Evolutionary conservation across 2,329 filamentous ascomycete genomes (phyloP).

Genomic region (Colletotrichum sp.): DNA sequence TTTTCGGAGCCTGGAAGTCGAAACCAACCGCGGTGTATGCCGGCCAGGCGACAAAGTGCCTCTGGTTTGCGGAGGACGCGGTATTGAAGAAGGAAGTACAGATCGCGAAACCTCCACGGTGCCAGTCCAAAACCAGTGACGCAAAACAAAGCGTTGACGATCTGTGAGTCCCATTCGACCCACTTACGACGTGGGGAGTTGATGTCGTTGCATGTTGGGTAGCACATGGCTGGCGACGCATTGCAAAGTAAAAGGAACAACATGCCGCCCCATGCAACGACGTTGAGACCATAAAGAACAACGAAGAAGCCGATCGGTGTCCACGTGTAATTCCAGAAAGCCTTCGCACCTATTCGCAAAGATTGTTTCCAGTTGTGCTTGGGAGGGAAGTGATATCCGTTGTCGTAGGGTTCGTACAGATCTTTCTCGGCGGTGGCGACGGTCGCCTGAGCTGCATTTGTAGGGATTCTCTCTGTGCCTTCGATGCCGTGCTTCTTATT

Average conservation of each 20-base stretch:
- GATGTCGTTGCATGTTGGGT: conserved; percentile 72
- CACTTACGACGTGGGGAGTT: conserved; percentile 80
- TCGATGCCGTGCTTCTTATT: background rate
- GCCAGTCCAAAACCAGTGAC: conserved; percentile 85
- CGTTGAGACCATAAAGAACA: conserved; percentile 79
- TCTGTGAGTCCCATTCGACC: conserved; percentile 86
- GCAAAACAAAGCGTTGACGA: conserved; percentile 85
- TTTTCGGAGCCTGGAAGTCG: conserved; percentile 70
- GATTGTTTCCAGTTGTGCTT: conserved; percentile 65
- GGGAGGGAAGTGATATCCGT: conserved; percentile 70
- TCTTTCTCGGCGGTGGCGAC: conserved; percentile 11
- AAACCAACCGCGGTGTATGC: conserved; percentile 79
- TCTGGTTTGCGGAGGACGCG: conserved; percentile 57
- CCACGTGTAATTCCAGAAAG: conserved; percentile 75
- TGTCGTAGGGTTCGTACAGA: conserved; percentile 39
- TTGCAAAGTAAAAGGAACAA: conserved; percentile 84
- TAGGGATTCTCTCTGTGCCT: conserved; percentile 4
- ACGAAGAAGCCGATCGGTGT: conserved; percentile 81
- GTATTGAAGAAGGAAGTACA: conserved; percentile 75
- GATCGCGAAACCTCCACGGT: conserved; percentile 83
- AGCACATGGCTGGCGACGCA: conserved; percentile 75
- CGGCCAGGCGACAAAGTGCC: conserved; percentile 72
- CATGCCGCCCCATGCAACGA: conserved; percentile 92
- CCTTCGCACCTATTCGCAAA: conserved; percentile 59
- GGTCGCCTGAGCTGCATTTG: background rate